These are phyloP conservation scores for Pseudotulostoma volvatum DNA, from an alignment of 495 filamentous ascomycete species.

Conservation along the genomic window DNA sequence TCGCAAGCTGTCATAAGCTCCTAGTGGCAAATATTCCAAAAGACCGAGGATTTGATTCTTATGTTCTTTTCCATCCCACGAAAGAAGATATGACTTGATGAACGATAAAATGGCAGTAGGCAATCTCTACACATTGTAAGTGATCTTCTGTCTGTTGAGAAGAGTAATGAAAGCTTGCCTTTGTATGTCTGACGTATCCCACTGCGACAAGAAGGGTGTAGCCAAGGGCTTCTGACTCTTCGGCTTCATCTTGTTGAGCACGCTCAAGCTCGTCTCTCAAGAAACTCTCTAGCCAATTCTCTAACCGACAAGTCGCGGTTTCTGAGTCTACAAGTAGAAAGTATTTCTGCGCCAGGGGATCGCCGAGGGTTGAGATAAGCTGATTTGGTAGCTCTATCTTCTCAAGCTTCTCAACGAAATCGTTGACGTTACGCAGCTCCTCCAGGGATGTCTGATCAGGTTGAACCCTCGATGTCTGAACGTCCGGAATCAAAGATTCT, in stretches of 20 bases:
- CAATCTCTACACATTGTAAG: conserved; percentile 34
- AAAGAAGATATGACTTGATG: conserved; percentile 38
- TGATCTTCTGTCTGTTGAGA: neutral
- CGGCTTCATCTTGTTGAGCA: conserved; percentile 30
- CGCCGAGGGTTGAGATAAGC: conserved; percentile 56
- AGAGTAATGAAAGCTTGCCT: conserved; percentile 28
- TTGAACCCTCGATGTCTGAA: conserved; percentile 55
- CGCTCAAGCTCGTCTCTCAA: conserved; percentile 40
- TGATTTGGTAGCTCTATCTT: conserved; percentile 69
- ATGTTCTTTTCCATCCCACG: conserved; percentile 54
- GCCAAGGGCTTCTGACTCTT: conserved; percentile 29
- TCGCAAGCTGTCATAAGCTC: conserved; percentile 36
- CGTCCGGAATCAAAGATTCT: conserved; percentile 42
- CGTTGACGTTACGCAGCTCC: conserved; percentile 54
- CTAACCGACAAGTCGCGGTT: conserved; percentile 35
- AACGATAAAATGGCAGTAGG: conserved; percentile 46
- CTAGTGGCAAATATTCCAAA: conserved; percentile 44
- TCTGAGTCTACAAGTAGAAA: conserved; percentile 46
- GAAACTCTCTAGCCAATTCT: conserved; percentile 49
- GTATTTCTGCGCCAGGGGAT: conserved; percentile 65
- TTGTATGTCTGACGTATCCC: conserved; percentile 44
- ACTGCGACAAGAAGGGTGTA: conserved; percentile 40
- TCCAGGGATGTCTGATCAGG: conserved; percentile 42
- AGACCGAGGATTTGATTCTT: conserved; percentile 46
- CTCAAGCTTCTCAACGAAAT: conserved; percentile 62